Conservation (phyloP, 2,329 filamentous ascomycete genomes). For the Chaetomium globosum region DNA sequence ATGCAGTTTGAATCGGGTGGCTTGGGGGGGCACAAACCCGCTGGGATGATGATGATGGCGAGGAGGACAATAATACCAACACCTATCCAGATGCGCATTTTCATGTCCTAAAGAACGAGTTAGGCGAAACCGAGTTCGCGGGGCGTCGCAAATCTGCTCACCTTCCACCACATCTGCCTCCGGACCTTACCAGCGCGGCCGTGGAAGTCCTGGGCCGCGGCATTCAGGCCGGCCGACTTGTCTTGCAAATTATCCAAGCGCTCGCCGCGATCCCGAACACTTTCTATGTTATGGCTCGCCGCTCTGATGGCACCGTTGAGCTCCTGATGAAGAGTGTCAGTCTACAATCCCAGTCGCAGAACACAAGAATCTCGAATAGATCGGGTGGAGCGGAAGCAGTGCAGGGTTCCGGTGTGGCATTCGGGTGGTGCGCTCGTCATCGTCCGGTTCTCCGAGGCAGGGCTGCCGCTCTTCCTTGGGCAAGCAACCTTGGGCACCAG, state of each 20-base stretch:
- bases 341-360: conserved; percentile 3
- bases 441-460: background rate
- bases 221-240: conserved; percentile 81
- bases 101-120: conserved; percentile 71
- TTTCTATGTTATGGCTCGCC: conserved; percentile 98
- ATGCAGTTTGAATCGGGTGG: too few relatives aligned
- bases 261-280: conserved; percentile 90
- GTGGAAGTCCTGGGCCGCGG: conserved; percentile 94
- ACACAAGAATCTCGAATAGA: background rate
- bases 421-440: background rate
- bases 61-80: conserved; percentile 88
- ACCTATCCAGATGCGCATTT: conserved; percentile 98
- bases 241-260: conserved; percentile 81
- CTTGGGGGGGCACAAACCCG: conserved; percentile 65
- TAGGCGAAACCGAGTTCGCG: conserved; percentile 1
- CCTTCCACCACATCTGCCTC: conserved; percentile 99
- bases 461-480: background rate
- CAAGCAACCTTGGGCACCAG: background rate
- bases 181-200: conserved; percentile 94
- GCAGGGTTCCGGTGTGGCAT: background rate
- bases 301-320: conserved; percentile 93
- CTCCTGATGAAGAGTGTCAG: conserved; percentile 64
- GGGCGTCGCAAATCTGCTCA: conserved; percentile 21
- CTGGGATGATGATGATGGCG: conserved; percentile 89
- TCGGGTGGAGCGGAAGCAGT: background rate